Evolutionary conservation across 306 rosid species (phyloP), one percentile per base, ranked within the genome.

Genomic region (Phaseolus lunatus): DNA sequence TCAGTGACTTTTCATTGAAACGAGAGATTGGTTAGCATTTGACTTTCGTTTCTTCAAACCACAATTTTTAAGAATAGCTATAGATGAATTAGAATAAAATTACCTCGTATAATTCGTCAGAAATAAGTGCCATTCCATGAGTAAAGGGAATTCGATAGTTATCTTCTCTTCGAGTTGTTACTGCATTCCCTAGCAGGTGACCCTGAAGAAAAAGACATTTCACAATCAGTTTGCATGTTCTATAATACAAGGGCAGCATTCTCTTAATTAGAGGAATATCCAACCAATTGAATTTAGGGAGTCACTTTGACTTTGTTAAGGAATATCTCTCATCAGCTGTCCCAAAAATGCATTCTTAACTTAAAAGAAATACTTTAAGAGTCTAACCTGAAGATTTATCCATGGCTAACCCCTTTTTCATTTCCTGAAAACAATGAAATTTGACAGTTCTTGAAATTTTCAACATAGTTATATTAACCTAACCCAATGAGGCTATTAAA

Each of bases 101-200:
- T 62, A 89, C 96, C 83, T 82, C 20, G 0, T 69, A 83, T 43
- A 90, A 5, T 52, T 41, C 14, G 9, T 41, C 45, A 2, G 92
- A 90, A 63, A 92, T 88, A 29, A 92, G 84, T 8, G 73, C 86
- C 92, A 82, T 84, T 57, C 91, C 87, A 72, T 87, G 92, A 78
- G 89, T 86, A 85, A 66, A 74, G 74, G 88, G 48, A 33, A 43
- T 49, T 63, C 9, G 45, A 23, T 81, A 2, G 47, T 79, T 75
- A 3, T 0, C 0, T 70, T 70, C 69, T 12, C 9, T 9, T 0
- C 1, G 0, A 9, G 49, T 31, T 10, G 91, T 90, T 0, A 41
- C 0, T 4, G 94, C 84, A 54, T 90, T 89, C 54, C 94, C 96
- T 2, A 81, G 67, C 13, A 87, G 1, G 19, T 50, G 18, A 18